phyloP scores from a whole-genome alignment of 352 stramenopile genomes.

The Phytophthora boehmeriae region DNA sequence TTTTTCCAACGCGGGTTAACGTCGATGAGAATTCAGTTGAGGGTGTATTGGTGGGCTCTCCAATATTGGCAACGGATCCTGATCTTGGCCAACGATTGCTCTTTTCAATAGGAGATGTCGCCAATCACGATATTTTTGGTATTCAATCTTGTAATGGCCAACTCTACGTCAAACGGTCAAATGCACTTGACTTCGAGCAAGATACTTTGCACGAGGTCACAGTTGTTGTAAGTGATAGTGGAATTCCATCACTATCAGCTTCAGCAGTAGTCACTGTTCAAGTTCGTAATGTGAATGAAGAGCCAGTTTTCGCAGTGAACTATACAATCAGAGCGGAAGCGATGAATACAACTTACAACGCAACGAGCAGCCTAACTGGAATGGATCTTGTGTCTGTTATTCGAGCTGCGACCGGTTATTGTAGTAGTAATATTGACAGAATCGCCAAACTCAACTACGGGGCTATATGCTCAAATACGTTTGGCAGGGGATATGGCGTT shows the following conservation, averaged over 20 bases:
- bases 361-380: neutral
- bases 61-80: slow-evolving; percentile 23
- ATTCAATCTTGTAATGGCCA: slow-evolving; percentile 59
- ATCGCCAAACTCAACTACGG: slow-evolving; percentile 5
- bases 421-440: slow-evolving; percentile 11
- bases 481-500: slow-evolving; percentile 10
- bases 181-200: slow-evolving; percentile 51
- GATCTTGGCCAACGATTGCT: slow-evolving; percentile 26
- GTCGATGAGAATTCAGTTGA: slow-evolving; percentile 25
- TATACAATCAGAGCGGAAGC: slow-evolving; percentile 25
- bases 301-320: slow-evolving; percentile 34
- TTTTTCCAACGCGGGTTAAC: slow-evolving; percentile 16
- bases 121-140: slow-evolving; percentile 41
- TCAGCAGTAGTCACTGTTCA: slow-evolving; percentile 31
- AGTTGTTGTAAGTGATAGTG: slow-evolving; percentile 51
- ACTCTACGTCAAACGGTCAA: slow-evolving; percentile 43
- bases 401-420: slow-evolving; percentile 16
- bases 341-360: slow-evolving; percentile 2
- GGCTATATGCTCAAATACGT: slow-evolving; percentile 6
- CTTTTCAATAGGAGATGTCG: slow-evolving; percentile 30
- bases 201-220: slow-evolving; percentile 16
- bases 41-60: slow-evolving; percentile 17
- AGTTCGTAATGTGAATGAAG: slow-evolving; percentile 52
- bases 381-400: slow-evolving; percentile 17
- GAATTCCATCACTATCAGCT: slow-evolving; percentile 31